Evolutionary conservation across 2,329 filamentous ascomycete species (phyloP).

Genomic region (Aspergillus flavus): DNA sequence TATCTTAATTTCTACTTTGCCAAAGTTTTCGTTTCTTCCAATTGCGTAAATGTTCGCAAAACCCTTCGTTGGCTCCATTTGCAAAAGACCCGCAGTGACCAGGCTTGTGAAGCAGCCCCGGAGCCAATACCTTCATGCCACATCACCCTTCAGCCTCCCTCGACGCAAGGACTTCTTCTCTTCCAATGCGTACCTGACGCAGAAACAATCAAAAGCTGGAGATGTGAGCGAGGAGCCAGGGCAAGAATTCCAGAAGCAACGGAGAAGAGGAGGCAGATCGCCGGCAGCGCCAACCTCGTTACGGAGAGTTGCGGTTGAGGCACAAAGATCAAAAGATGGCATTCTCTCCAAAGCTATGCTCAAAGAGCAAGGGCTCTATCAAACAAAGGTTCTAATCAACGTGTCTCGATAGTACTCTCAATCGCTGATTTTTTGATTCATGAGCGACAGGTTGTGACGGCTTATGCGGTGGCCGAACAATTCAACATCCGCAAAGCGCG

Average conservation of each 20-base stretch:
- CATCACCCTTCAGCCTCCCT: slow-evolving; percentile 37
- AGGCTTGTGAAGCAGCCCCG: slow-evolving; percentile 32
- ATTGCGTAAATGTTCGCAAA: slow-evolving; percentile 34
- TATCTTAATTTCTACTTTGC: neutral
- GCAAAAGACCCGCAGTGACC: slow-evolving; percentile 31
- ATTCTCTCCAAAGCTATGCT: slow-evolving; percentile 52
- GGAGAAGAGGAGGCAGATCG: slow-evolving; percentile 53
- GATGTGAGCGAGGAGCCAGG: slow-evolving; percentile 19
- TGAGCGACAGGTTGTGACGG: slow-evolving; percentile 55
- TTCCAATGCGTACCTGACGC: slow-evolving; percentile 60
- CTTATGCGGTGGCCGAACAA: slow-evolving; percentile 69
- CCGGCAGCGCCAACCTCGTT: slow-evolving; percentile 71
- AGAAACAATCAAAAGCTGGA: slow-evolving; percentile 31
- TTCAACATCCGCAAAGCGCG: slow-evolving; percentile 64
- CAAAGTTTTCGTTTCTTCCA: neutral
- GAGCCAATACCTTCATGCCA: slow-evolving; percentile 38
- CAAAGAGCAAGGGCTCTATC: slow-evolving; percentile 37
- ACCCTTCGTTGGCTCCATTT: slow-evolving; percentile 34
- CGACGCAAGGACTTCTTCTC: slow-evolving; percentile 68
- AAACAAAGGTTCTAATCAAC: slow-evolving; percentile 37
- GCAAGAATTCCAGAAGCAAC: slow-evolving; percentile 38
- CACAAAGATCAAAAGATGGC: slow-evolving; percentile 64
- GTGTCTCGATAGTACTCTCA: slow-evolving; percentile 15
- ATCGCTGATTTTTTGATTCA: slow-evolving; percentile 13
- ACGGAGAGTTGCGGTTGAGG: slow-evolving; percentile 81